Evolutionary conservation across 495 filamentous ascomycete species (phyloP), one percentile per base, ranked within the genome.

Genomic region (Aspergillus ostianus): DNA sequence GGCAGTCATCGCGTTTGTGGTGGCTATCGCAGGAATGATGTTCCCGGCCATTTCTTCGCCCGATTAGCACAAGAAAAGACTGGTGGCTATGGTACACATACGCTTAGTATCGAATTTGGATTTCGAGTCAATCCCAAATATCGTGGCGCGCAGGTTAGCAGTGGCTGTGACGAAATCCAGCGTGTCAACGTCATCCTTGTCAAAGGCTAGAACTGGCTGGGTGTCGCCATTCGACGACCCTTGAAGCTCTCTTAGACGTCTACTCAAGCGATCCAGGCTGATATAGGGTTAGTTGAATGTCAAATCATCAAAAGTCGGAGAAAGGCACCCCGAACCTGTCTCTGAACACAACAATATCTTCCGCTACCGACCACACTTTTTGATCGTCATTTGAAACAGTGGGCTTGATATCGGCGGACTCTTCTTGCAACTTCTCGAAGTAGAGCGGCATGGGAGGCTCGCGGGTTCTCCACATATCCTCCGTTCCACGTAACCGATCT

Each of bases 21-120:
- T 99, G 2, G 94, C 94, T 70, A 99, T 99, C 3, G 94, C 95
- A 0, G 94, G 94, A 57, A 99, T 98, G 66, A 99, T 99, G 66
- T 98, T 98, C 53, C 94, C 94, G 23, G 94, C 94, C 92, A 98
- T 99, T 75, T 98, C 84, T 87, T 53, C 27, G 36, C 19, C 6
- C 4, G 55, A 46, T 69, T 47, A 65, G 48, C 36, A 26, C 47
- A 17, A 21, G 18, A 19, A 17, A 29, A 26, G n/a, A 47, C 20
- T 21, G 1, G 29, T 13, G 7, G 45, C 29, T 44, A 20, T 26
- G 41, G 15, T 10, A 9, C 12, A 74, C 78, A 63, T 65, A 85
- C 86, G 91, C 71, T 99, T 99, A 64, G 93, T 93, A 68, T 97
- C 92, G 61, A 97, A 99, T 55, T 96, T 92, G 6, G 92, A 96